Base-by-base conservation (phyloP, 805 yeast genomes). In the Candida xiaguanensis region DNA sequence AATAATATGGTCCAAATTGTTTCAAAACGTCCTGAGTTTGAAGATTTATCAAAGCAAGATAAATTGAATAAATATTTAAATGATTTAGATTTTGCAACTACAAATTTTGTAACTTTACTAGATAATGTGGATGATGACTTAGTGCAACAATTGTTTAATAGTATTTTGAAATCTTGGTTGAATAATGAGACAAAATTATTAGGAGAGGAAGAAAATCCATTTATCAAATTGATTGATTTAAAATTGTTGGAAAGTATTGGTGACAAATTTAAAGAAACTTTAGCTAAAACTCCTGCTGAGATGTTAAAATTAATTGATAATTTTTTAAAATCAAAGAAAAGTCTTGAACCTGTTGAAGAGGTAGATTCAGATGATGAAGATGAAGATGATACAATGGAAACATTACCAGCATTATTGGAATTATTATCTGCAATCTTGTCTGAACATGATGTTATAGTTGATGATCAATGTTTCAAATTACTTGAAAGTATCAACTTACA, bases 181-280 rank as follows among this genome's bases (percentile, higher is more conserved):
- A 36, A 29, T 1, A 33, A 40, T 2, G 27, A 51, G 36, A 16
- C 39, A 44, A 39, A 41, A 8, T 24, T 38, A 6, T 35, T 28
- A 1, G 36, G 20, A 19, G 37, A 30, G 8, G 63, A 30, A 7
- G 63, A 65, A 4, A 70, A 73, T 43, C 82, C 86, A n/a, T 72
- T 77, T 38, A 48, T 71, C 6, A 66, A 75, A 39, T 61, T 85
- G 26, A 61, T 78, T 5, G 82, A 84, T 51, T 62, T 87, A 42
- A 75, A 82, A 43, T 52, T 87, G 8, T 58, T 90, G 36, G 93
- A 88, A 52, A 58, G 63, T 23, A 60, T 86, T 24, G 77, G 80
- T 17, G 72, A 72, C 4, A 65, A 68, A 12, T 80, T 82, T 51
- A 82, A 77, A 43, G 77, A 79, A 7, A 69, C 68, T 32, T 53